Evolutionary conservation across 164 flowering plant genomes (phyloP), one percentile per base, ranked within the genome.

Genomic region (Litsea cubeba): DNA sequence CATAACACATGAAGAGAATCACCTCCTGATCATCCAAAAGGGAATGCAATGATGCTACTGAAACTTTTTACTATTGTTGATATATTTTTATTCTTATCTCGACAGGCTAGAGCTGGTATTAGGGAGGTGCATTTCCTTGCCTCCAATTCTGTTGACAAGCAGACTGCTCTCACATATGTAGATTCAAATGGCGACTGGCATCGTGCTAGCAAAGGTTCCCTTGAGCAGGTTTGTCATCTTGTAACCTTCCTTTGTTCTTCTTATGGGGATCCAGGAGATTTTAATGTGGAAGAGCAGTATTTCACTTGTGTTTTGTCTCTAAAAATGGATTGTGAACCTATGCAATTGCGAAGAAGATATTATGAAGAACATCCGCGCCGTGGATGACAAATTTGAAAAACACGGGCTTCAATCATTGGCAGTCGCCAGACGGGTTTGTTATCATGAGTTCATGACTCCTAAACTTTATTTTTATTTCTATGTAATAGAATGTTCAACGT

Each of bases 141-240:
- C 14, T 81, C 81, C 74, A 83, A 83, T 69, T 82, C 83, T 14
- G 85, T 83, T 23, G 85, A 83, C 70, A 83, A 83, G 78, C 67
- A 84, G 68, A 83, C 85, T 68, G 85, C 85, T 62, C 76, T 83
- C 22, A 81, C 85, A 63, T 83, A 83, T 24, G 75, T 81, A 67
- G 85, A 83, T 18, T 18, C 69, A 50, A 79, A 83, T 51, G 82
- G 81, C 12, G 76, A 23, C 25, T 83, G 85, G 85, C 85, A 83
- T 71, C 78, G 85, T 32, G 83, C 85, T 46, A 81, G 83, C 77
- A 83, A 81, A 71, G 85, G 85, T 63, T 83, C 85, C n/a, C 85
- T 83, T 71, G 85, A 80, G 63, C 85, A 79, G 82, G 84, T 82
- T 35, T 35, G 46, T 35, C 46, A 65, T 12, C 3, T 14, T 68